A percentile compares a stretch with the other conserved stretches of the same genome.
Conservation (phyloP, 192 early-diverging fungal genomes). For the Coemansia sp. region DNA sequence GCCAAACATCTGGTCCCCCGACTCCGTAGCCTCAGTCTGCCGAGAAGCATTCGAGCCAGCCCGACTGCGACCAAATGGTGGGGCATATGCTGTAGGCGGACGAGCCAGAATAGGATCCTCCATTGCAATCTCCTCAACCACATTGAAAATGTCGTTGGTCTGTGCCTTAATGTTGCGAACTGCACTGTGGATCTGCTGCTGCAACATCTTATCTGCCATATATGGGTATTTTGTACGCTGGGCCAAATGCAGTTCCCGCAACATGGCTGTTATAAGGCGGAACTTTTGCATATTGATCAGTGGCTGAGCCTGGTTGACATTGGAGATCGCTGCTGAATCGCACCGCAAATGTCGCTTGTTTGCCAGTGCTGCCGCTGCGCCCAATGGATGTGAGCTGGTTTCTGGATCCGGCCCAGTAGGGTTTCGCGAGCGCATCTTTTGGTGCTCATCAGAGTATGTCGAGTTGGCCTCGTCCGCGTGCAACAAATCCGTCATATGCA, state of each 20-base stretch:
- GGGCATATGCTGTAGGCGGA: constrained; percentile 25
- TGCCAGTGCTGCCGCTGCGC: not conserved
- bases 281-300: constrained; percentile 57
- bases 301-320: constrained; percentile 50
- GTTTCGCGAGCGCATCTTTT: constrained; percentile 46
- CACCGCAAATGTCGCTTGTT: constrained; percentile 19
- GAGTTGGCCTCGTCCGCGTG: constrained; percentile 56
- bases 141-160: constrained; percentile 46
- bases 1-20: constrained; percentile 25
- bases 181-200: constrained; percentile 54
- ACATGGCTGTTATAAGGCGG: constrained; percentile 53
- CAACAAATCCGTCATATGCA: constrained; percentile 56
- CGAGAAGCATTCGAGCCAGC: constrained; percentile 41
- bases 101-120: constrained; percentile 20
- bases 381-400: not conserved
- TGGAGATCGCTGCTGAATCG: constrained; percentile 37
- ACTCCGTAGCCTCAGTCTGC: constrained; percentile 8
- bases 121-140: constrained; percentile 38
- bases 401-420: constrained; percentile 18
- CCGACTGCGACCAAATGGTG: constrained; percentile 30
- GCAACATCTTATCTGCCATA: constrained; percentile 45
- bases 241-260: constrained; percentile 50
- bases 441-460: constrained; percentile 54
- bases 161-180: constrained; percentile 53
- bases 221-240: constrained; percentile 55